Percentiles rank a stretch among this genome's conserved stretches.
phyloP scores from a whole-genome alignment of 441 rosid genomes.

The Eutrema salsugineum region DNA sequence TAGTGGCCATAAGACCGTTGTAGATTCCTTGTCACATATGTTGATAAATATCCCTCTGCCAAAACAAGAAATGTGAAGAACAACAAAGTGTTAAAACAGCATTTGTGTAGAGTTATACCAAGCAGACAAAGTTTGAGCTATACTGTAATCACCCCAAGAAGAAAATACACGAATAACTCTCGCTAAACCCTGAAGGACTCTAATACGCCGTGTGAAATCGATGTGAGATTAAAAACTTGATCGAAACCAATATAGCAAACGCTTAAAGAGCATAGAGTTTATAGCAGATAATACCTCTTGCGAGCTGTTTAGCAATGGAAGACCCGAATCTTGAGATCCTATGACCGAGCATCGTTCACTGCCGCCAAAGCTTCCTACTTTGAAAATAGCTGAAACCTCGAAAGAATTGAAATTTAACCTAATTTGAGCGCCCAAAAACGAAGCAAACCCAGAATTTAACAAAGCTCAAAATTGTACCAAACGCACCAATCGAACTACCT shows the following conservation, averaged over 20 bases:
- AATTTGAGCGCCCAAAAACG: not conserved
- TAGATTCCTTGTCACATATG: conserved; percentile 19
- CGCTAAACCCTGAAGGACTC: not conserved
- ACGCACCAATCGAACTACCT: not conserved
- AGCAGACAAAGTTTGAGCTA: not conserved
- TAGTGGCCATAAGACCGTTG: conserved; percentile 27
- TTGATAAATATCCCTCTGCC: conserved; percentile 39
- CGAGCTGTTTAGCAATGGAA: conserved; percentile 38
- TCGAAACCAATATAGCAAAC: not conserved
- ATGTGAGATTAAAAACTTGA: not conserved
- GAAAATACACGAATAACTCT: not conserved
- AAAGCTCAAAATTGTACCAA: not conserved
- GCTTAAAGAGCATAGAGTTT: not conserved
- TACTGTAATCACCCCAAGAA: not conserved
- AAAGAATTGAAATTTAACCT: conserved; percentile 3
- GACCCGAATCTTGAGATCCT: conserved; percentile 42
- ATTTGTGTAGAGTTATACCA: not conserved
- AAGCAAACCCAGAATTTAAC: not conserved
- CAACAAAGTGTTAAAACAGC: not conserved
- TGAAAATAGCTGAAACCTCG: conserved; percentile 9
- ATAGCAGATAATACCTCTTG: conserved; percentile 33
- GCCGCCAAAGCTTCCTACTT: not conserved
- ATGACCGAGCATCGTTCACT: conserved; percentile 35
- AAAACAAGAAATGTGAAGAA: not conserved
- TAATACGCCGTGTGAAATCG: not conserved